phyloP scores from a whole-genome alignment of 495 filamentous ascomycete species.

The Venustampulla echinocandica region DNA sequence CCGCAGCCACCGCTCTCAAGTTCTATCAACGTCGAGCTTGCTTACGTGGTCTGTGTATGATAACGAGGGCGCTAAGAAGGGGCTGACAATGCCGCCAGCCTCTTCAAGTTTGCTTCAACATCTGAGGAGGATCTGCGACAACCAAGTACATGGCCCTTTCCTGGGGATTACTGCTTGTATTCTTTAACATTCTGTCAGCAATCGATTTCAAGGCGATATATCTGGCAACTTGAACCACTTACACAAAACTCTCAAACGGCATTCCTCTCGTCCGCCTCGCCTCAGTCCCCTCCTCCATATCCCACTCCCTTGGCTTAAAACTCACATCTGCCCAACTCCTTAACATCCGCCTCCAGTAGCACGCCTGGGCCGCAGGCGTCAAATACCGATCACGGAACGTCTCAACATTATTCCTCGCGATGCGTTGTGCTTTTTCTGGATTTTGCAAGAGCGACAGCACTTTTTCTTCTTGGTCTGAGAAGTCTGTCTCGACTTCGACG shows the following conservation, averaged over 20 bases:
- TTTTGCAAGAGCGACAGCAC: slow-evolving; percentile 43
- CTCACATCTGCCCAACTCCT: slow-evolving; percentile 36
- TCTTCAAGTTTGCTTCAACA: background rate
- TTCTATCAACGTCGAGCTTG: too few relatives aligned
- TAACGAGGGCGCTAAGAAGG: too few relatives aligned
- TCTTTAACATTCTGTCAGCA: background rate
- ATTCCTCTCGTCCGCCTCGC: slow-evolving; percentile 2
- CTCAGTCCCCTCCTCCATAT: background rate
- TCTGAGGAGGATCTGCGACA: background rate
- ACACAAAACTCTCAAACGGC: slow-evolving; percentile 3
- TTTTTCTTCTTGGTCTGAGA: slow-evolving; percentile 42
- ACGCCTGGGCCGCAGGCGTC: slow-evolving; percentile 51
- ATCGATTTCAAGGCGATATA: background rate
- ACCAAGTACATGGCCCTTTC: background rate
- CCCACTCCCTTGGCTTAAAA: background rate
- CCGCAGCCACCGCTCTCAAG: too few relatives aligned
- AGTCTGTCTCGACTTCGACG: slow-evolving; percentile 47
- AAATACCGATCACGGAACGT: slow-evolving; percentile 52
- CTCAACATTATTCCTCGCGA: slow-evolving; percentile 46
- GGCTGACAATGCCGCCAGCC: too few relatives aligned
- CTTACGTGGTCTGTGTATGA: too few relatives aligned
- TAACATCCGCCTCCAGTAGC: slow-evolving; percentile 52
- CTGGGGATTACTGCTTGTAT: background rate
- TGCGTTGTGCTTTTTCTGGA: slow-evolving; percentile 38
- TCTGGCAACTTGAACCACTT: background rate